Percentiles rank a stretch among this genome's conserved stretches.
Conservation (phyloP, 129 eudicot species). For the Erigeron canadensis region DNA sequence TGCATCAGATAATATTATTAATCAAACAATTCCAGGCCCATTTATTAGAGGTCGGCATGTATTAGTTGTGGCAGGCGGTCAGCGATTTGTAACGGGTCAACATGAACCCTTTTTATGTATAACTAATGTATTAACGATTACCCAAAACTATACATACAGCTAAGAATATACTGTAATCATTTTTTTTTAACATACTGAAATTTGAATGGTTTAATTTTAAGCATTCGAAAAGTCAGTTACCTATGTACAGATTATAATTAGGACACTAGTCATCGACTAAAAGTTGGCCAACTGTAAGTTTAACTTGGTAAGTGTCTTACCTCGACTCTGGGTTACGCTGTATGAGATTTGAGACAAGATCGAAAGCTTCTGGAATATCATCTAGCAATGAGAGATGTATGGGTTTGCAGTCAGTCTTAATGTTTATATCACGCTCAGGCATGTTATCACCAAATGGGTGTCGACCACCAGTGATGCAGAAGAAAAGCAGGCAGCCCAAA, state of each 20-base stretch:
- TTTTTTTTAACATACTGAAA: not conserved
- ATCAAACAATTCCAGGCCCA: not conserved
- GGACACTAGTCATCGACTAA: not conserved
- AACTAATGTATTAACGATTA: not conserved
- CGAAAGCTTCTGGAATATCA: constrained; percentile 75
- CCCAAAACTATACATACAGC: not conserved
- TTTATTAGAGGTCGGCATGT: not conserved
- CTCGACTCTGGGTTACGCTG: constrained; percentile 69
- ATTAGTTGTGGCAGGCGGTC: not conserved
- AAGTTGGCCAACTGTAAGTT: no score
- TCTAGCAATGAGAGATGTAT: constrained; percentile 78
- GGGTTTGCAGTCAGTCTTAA: constrained; percentile 50
- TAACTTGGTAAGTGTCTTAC: constrained; percentile 33
- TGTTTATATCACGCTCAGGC: constrained; percentile 79
- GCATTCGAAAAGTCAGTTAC: not conserved
- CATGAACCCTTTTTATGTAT: not conserved
- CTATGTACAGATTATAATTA: not conserved
- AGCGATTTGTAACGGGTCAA: not conserved
- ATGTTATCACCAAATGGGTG: constrained; percentile 76
- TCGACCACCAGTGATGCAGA: constrained; percentile 81
- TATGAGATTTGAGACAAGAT: constrained; percentile 66
- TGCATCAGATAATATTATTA: not conserved
- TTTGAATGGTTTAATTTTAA: not conserved
- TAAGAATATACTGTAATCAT: not conserved
- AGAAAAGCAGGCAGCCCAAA: constrained; percentile 85